Conservation (phyloP, 345 rosid genomes). For the Trapa bicornis region DNA sequence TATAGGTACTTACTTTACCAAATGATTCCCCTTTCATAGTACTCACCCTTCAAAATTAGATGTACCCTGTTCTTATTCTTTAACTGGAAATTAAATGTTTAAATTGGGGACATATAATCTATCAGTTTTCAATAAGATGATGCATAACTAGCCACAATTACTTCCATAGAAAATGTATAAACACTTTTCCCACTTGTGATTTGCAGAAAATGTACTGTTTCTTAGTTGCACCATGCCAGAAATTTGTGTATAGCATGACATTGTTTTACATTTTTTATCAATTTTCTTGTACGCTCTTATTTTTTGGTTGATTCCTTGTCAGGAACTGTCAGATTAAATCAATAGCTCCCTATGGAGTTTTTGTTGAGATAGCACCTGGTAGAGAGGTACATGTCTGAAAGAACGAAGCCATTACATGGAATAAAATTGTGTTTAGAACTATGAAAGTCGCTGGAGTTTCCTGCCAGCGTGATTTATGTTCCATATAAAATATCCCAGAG, state of each 20-base stretch:
- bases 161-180: neutral
- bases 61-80: neutral
- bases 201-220: neutral
- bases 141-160: neutral
- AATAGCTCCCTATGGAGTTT: constrained; percentile 79
- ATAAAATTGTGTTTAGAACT: neutral
- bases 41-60: neutral
- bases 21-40: neutral
- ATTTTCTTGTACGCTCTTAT: neutral
- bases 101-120: neutral
- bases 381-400: constrained; percentile 52
- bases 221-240: neutral
- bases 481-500: neutral
- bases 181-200: neutral
- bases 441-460: neutral
- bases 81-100: neutral
- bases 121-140: neutral
- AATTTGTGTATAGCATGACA: neutral
- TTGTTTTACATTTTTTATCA: neutral
- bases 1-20: constrained; percentile 36
- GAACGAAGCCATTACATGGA: neutral
- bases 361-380: constrained; percentile 94
- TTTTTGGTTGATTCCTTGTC: constrained; percentile 14
- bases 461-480: neutral
- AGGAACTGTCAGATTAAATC: constrained; percentile 93